Base-by-base conservation (phyloP, 1,284 basidiomycete genomes). In the Trichosporon sp. region DNA sequence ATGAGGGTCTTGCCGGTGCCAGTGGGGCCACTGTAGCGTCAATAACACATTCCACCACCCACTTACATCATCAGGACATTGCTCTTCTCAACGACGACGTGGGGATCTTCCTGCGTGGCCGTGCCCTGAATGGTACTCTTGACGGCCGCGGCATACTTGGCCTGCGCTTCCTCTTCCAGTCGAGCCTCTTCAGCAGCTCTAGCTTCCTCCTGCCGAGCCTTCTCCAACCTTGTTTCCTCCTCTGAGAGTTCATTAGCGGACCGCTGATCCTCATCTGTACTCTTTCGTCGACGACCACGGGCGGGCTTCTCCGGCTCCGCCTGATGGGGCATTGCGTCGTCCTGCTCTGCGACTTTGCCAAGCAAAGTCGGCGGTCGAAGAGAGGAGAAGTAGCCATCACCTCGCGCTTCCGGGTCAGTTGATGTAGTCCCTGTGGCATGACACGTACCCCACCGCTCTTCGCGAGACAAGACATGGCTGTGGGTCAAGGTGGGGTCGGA, bases 21-120 rank as follows among this genome's bases (percentile, higher is more conserved):
- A 0, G 83, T 84, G 0, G 82, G 83, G 8, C 80, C 81, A 60
- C 82, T 83, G 32, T 0, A 12, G n/a, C 27, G 58, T 76, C 66
- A 74, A 73, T 64, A 53, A 4, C 23, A 13, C 3, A 15, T 1
- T 6, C 15, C 6, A 11, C 25, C 2, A 8, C 23, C 9, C 11
- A 44, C 89, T 68, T 80, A 92, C 92, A 96, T 87, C 73, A 95
- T 89, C 64, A 95, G 84, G 1, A 96, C 92, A 78, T 97, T 96
- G 78, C 92, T 95, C 86, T 97, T 97, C 85, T 96, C 94, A 68
- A 95, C 92, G 32, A 74, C 73, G 1, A 82, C 78, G 38, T 74
- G 73, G 23, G 65, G 47, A 23, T 72, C 71, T 13, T 68, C 66
- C 2, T 62, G 51, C 1, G 63, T 15, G 13, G 47, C 34, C 2